Evolutionary conservation across 306 rosid species (phyloP).

Genomic region (Prunus padus): DNA sequence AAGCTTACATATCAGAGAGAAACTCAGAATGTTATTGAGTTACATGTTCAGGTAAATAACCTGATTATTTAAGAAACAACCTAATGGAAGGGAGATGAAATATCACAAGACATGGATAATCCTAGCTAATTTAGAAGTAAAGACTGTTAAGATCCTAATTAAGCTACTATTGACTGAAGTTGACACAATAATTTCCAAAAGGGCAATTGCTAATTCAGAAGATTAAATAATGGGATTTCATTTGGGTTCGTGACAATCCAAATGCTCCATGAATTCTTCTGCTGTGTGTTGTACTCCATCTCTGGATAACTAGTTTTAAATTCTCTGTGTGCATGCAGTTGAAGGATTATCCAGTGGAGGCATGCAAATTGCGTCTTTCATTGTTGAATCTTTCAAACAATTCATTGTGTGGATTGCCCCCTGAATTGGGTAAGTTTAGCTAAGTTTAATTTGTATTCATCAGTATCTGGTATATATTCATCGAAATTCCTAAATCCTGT

Average conservation of each 20-base stretch:
- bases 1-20: not conserved
- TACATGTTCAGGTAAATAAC: not conserved
- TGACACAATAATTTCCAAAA: not conserved
- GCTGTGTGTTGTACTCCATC: not conserved
- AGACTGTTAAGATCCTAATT: not conserved
- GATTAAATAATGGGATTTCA: not conserved
- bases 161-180: not conserved
- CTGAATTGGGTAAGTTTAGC: slow-evolving; percentile 79
- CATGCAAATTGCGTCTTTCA: slow-evolving; percentile 71
- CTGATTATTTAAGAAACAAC: not conserved
- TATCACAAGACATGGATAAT: not conserved
- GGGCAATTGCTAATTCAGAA: not conserved
- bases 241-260: not conserved
- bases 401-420: slow-evolving; percentile 84
- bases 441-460: slow-evolving; percentile 16
- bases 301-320: slow-evolving; percentile 24
- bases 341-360: slow-evolving; percentile 92
- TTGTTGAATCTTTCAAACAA: slow-evolving; percentile 89
- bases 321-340: slow-evolving; percentile 49
- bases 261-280: not conserved
- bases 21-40: not conserved
- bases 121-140: not conserved
- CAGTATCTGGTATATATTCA: slow-evolving; percentile 18
- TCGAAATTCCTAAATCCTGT: slow-evolving; percentile 5
- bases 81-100: not conserved